A percentile compares a stretch with the other conserved stretches of the same genome.
Evolutionary conservation across 768 basidiomycete species (phyloP).

Genomic region (Gyrodon lividus): DNA sequence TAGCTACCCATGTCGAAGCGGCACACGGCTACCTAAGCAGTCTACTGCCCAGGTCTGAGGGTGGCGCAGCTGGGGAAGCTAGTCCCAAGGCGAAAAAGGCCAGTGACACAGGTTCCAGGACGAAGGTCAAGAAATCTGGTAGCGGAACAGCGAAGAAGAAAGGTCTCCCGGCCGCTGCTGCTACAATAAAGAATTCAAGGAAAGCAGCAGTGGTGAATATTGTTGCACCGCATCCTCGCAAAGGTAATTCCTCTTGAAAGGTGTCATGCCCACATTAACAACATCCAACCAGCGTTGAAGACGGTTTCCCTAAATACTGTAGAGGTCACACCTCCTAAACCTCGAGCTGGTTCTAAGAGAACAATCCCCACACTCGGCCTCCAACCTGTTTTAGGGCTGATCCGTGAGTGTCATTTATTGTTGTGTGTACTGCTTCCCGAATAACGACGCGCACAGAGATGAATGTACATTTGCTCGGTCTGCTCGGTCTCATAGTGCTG

Average conservation of each 20-base stretch:
- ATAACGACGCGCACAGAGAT: conserved; percentile 40
- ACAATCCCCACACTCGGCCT: conserved; percentile 21
- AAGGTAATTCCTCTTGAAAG: conserved; percentile 29
- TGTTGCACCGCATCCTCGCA: conserved; percentile 45
- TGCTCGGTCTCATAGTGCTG: conserved; percentile 63
- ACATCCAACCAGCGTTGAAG: conserved; percentile 5
- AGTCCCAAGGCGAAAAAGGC: conserved; percentile 23
- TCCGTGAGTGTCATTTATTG: conserved; percentile 44
- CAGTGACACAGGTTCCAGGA: conserved; percentile 20
- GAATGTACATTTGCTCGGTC: conserved; percentile 58
- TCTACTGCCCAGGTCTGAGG: conserved; percentile 28
- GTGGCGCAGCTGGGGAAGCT: conserved; percentile 13
- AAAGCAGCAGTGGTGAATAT: conserved; percentile 26
- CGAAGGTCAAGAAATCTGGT: conserved; percentile 6
- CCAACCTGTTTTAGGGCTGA: conserved; percentile 41
- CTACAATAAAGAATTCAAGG: conserved; percentile 5
- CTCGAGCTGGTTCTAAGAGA: conserved; percentile 3
- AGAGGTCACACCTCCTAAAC: conserved; percentile 1
- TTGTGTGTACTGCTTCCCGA: background rate
- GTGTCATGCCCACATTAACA: background rate
- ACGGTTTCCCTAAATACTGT: conserved; percentile 19
- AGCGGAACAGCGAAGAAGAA: conserved; percentile 36
- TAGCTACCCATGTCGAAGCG: conserved; percentile 52
- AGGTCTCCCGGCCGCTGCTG: conserved; percentile 31
- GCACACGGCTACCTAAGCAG: conserved; percentile 50